Percentiles rank a stretch among this genome's conserved stretches.
phyloP scores from a whole-genome alignment of 257 asterid genomes.

The Solanum rostratum region DNA sequence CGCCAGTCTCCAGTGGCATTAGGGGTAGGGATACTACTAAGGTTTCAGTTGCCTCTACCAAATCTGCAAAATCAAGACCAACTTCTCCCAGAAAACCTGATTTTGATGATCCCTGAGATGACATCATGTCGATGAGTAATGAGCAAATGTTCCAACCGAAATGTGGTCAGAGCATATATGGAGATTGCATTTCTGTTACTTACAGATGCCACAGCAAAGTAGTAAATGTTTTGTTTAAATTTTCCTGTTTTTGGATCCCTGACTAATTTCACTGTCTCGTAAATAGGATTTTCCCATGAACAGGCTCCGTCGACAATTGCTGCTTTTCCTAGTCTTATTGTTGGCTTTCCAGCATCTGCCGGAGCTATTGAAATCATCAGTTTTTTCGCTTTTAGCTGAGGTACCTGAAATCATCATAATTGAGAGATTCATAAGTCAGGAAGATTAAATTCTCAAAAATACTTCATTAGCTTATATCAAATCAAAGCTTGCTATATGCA shows the following conservation, averaged over 20 bases:
- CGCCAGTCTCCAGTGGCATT: conserved; percentile 75
- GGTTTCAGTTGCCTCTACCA: conserved; percentile 52
- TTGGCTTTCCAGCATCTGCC: conserved; percentile 81
- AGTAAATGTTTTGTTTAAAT: conserved; percentile 63
- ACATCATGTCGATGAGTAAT: neutral
- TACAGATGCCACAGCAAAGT: conserved; percentile 69
- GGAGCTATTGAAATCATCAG: conserved; percentile 81
- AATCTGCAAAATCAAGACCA: conserved; percentile 84
- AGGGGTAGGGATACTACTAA: conserved; percentile 61
- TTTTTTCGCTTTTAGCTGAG: conserved; percentile 64
- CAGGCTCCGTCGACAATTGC: conserved; percentile 70
- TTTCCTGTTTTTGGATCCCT: conserved; percentile 67
- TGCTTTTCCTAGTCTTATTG: conserved; percentile 60
- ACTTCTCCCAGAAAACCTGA: conserved; percentile 88
- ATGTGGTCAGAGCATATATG: neutral
- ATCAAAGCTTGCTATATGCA: neutral
- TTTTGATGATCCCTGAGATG: conserved; percentile 79
- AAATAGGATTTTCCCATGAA: conserved; percentile 75
- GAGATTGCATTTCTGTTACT: conserved; percentile 17
- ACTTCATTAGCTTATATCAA: neutral
- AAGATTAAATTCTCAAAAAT: neutral
- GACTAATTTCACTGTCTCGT: conserved; percentile 62
- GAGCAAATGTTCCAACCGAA: neutral
- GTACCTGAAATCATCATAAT: conserved; percentile 49
- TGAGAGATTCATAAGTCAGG: conserved; percentile 2